Percentiles rank a stretch among this genome's conserved stretches.
These are phyloP conservation scores for Aspergillus candidus DNA, from an alignment of 2,329 filamentous ascomycete species.

Conservation along the genomic window DNA sequence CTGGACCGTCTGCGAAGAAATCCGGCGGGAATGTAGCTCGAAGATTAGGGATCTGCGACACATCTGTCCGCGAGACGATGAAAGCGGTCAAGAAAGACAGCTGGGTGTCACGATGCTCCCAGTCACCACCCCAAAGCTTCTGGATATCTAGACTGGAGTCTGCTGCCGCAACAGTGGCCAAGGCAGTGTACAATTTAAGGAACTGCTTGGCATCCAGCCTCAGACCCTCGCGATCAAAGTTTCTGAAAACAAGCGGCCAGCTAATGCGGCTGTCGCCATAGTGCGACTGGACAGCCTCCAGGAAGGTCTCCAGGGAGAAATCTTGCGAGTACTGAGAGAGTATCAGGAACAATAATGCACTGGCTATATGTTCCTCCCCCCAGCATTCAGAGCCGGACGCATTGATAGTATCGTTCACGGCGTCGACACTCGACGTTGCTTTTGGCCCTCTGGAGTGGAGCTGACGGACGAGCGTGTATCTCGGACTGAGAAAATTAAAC, in stretches of 20 bases:
- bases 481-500: slow-evolving; percentile 38
- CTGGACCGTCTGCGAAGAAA: slow-evolving; percentile 57
- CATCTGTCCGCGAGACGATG: slow-evolving; percentile 71
- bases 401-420: slow-evolving; percentile 55
- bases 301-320: slow-evolving; percentile 62
- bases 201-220: slow-evolving; percentile 76
- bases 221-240: slow-evolving; percentile 74
- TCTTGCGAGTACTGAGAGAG: slow-evolving; percentile 57
- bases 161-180: slow-evolving; percentile 64
- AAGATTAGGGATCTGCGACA: slow-evolving; percentile 75
- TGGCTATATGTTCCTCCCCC: slow-evolving; percentile 74
- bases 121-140: slow-evolving; percentile 79
- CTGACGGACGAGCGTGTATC: slow-evolving; percentile 48
- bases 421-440: slow-evolving; percentile 69
- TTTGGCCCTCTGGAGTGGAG: slow-evolving; percentile 70
- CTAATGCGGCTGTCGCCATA: slow-evolving; percentile 52
- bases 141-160: slow-evolving; percentile 72
- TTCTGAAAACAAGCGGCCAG: slow-evolving; percentile 65
- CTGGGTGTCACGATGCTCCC: slow-evolving; percentile 81
- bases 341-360: slow-evolving; percentile 66
- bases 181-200: slow-evolving; percentile 68
- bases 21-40: slow-evolving; percentile 66
- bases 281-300: slow-evolving; percentile 53
- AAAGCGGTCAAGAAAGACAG: slow-evolving; percentile 91
- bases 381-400: slow-evolving; percentile 58